These are phyloP conservation scores for Protostelium mycophagum DNA, from an alignment of 78 protist species.

Conservation along the genomic window DNA sequence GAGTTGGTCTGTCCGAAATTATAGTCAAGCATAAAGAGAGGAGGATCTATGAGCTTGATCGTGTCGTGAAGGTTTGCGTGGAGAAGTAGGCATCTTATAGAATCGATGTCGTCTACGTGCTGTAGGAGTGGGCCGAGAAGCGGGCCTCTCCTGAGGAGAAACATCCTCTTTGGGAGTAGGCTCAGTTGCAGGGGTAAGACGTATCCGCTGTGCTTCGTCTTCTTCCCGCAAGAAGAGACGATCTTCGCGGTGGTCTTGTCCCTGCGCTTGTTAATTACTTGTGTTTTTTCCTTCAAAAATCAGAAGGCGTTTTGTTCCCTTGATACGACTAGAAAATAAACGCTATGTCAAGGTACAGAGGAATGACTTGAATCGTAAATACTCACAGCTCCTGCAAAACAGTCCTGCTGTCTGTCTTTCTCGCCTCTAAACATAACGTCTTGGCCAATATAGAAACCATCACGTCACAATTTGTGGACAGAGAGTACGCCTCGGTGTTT, in stretches of 20 bases:
- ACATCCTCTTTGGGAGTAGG: background rate
- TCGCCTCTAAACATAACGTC: background rate
- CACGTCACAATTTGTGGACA: background rate
- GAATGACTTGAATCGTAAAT: no score
- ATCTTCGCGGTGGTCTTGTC: background rate
- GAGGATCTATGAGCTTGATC: background rate
- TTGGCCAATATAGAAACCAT: background rate
- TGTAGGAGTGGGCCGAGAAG: slow-evolving; percentile 1
- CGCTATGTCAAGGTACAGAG: no score
- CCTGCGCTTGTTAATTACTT: background rate
- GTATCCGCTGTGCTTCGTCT: background rate
- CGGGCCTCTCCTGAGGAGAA: background rate
- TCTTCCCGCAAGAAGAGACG: background rate
- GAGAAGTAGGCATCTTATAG: background rate
- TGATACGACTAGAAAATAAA: background rate
- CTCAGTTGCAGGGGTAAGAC: background rate
- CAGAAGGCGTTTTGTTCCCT: background rate
- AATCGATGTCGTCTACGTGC: slow-evolving; percentile 4
- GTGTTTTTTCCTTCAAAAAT: no score
- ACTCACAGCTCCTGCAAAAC: no score
- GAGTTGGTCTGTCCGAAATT: background rate
- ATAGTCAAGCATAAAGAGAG: background rate
- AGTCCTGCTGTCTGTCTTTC: no score
- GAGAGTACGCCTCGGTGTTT: background rate
- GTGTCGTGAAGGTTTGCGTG: background rate